phyloP scores from a whole-genome alignment of 163 green algal species.

The Chlorella variabilis region DNA sequence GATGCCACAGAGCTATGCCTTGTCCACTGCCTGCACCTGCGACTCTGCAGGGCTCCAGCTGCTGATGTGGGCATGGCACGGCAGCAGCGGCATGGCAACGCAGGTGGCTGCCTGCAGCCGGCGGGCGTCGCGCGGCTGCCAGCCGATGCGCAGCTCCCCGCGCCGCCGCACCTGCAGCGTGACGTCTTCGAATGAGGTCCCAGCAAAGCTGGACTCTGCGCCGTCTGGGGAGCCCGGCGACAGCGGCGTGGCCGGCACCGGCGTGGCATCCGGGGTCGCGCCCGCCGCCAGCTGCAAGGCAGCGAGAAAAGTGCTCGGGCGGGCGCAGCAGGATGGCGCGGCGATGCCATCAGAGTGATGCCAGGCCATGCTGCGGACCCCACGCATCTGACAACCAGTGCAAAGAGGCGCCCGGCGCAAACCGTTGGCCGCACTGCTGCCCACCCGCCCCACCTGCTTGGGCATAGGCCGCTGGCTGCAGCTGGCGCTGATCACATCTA shows the following conservation, averaged over 20 bases:
- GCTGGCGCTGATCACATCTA: slow-evolving; percentile 66
- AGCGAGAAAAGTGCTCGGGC: neutral
- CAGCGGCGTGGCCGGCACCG: neutral
- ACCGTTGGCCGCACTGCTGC: neutral
- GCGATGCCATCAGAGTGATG: no score
- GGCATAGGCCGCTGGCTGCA: slow-evolving; percentile 71
- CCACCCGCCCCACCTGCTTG: slow-evolving; percentile 1
- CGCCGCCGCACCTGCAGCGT: neutral
- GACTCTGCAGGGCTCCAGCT: no score
- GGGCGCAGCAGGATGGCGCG: neutral
- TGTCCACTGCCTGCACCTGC: no score
- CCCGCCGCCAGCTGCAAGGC: neutral
- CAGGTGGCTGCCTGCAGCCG: no score
- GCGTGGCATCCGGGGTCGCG: neutral
- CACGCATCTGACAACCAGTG: neutral
- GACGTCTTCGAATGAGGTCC: slow-evolving; percentile 46
- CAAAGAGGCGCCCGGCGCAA: no score
- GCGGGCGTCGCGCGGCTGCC: no score
- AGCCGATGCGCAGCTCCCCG: no score
- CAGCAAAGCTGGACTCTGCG: slow-evolving; percentile 33
- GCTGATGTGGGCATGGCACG: no score
- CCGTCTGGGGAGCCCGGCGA: neutral
- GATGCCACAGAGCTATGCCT: no score
- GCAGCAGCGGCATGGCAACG: no score
- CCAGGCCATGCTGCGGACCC: neutral